Percentiles rank a stretch among this genome's conserved stretches.
phyloP scores from a whole-genome alignment of 2,329 filamentous ascomycete species.

The Endoconidiophora laricicola region DNA sequence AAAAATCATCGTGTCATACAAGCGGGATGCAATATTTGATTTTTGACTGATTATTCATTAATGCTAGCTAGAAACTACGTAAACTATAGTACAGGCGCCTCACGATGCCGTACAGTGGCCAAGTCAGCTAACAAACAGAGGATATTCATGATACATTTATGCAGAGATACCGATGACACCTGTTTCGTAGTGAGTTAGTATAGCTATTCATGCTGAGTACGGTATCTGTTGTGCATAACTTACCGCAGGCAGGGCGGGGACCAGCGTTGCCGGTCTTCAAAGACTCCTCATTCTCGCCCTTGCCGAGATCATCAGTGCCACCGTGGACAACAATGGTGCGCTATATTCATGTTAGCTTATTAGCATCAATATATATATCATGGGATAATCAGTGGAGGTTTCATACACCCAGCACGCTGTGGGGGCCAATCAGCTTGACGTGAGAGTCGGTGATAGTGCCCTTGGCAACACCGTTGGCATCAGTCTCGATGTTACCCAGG shows the following conservation, averaged over 20 bases:
- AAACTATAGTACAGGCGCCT: no score
- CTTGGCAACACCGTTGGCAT: conserved; percentile 77
- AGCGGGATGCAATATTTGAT: no score
- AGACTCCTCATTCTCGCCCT: conserved; percentile 81
- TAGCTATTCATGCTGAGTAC: background rate
- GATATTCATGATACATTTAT: conserved; percentile 27
- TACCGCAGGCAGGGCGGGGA: conserved; percentile 83
- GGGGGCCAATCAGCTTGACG: conserved; percentile 88
- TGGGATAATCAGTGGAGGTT: background rate
- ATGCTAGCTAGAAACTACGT: no score
- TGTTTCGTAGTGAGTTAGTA: conserved; percentile 18
- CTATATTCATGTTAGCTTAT: conserved; percentile 25
- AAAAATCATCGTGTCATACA: no score
- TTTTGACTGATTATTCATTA: no score
- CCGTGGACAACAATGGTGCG: conserved; percentile 89
- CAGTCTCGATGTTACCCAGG: conserved; percentile 92
- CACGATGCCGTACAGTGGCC: background rate
- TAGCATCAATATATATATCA: conserved; percentile 13
- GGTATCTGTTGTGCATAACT: conserved; percentile 18
- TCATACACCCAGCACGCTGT: conserved; percentile 83
- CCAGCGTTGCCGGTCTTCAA: conserved; percentile 98
- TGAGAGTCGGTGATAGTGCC: conserved; percentile 65
- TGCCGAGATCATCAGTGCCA: conserved; percentile 93
- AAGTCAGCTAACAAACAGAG: background rate
- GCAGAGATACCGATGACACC: conserved; percentile 79